Percentiles rank a stretch among this genome's conserved stretches.
Conservation (phyloP, 495 filamentous ascomycete genomes). For the Penicillium flavigenum region DNA sequence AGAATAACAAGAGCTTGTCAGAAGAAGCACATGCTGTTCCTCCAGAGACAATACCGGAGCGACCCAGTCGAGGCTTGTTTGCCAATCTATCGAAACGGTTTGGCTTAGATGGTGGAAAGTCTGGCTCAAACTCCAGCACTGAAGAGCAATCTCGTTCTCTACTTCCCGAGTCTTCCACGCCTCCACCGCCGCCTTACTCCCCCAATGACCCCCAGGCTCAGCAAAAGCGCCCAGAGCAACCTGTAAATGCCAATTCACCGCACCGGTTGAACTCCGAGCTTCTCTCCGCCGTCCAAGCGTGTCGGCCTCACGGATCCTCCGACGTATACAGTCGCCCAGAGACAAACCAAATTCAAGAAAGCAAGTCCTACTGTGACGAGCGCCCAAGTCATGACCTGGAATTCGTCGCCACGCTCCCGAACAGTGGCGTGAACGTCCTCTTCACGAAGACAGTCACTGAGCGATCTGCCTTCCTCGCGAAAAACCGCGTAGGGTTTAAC, state of each 20-base stretch:
- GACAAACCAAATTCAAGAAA: constrained; percentile 75
- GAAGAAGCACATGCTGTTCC: constrained; percentile 25
- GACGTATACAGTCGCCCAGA: constrained; percentile 67
- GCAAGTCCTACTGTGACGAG: constrained; percentile 84
- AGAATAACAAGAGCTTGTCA: constrained; percentile 38
- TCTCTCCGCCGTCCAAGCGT: constrained; percentile 76
- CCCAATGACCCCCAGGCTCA: constrained; percentile 38
- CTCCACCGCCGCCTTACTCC: constrained; percentile 48
- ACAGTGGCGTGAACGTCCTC: constrained; percentile 69
- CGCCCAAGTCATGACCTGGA: constrained; percentile 76
- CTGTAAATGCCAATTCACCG: constrained; percentile 45
- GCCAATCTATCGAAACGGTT: constrained; percentile 62
- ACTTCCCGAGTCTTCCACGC: constrained; percentile 25
- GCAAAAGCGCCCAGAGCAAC: constrained; percentile 34
- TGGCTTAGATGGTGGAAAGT: constrained; percentile 55
- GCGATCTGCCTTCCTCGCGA: constrained; percentile 56
- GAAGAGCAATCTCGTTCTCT: constrained; percentile 30
- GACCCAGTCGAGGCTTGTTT: constrained; percentile 56
- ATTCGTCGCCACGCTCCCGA: constrained; percentile 65
- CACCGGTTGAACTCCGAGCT: constrained; percentile 59
- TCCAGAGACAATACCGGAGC: constrained; percentile 32
- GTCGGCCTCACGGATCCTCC: constrained; percentile 73
- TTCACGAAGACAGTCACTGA: constrained; percentile 55
- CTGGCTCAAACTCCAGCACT: constrained; percentile 25
- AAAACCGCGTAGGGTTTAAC: constrained; percentile 62